Evolutionary conservation across 441 rosid species (phyloP).

Genomic region (Erodium texanum): DNA sequence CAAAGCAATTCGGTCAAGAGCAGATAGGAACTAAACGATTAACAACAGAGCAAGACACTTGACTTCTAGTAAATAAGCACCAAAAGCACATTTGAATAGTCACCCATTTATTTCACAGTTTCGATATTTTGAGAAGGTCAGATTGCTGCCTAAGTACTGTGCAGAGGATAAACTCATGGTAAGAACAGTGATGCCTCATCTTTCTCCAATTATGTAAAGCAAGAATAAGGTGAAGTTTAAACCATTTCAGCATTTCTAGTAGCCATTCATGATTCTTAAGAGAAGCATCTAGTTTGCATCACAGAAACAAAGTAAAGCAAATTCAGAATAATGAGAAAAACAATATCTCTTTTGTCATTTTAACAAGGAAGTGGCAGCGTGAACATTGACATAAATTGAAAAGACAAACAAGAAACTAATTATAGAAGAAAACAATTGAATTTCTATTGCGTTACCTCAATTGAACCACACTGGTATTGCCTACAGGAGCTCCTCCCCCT

Average conservation of each 20-base stretch:
- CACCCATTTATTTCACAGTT: not conserved
- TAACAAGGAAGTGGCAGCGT: not conserved
- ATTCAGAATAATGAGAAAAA: not conserved
- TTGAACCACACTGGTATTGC: conserved; percentile 16
- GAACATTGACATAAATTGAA: too few species aligned
- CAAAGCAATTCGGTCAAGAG: not conserved
- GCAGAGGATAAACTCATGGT: not conserved
- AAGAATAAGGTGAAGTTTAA: too few species aligned
- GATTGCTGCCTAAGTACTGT: not conserved
- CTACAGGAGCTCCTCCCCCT: conserved; percentile 15
- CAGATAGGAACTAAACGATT: too few species aligned
- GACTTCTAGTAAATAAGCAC: not conserved
- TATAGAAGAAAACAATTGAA: not conserved
- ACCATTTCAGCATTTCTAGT: too few species aligned
- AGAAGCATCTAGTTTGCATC: too few species aligned
- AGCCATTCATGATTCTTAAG: too few species aligned
- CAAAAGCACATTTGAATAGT: not conserved
- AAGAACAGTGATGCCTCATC: too few species aligned
- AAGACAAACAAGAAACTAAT: not conserved
- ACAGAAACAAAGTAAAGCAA: too few species aligned
- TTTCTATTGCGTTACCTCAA: conserved; percentile 21
- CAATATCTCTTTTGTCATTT: not conserved
- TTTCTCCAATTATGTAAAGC: too few species aligned
- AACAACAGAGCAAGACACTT: not conserved
- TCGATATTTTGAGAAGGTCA: not conserved